These are phyloP conservation scores for Plectranthus barbatus DNA, from an alignment of 257 asterid species.

Conservation along the genomic window DNA sequence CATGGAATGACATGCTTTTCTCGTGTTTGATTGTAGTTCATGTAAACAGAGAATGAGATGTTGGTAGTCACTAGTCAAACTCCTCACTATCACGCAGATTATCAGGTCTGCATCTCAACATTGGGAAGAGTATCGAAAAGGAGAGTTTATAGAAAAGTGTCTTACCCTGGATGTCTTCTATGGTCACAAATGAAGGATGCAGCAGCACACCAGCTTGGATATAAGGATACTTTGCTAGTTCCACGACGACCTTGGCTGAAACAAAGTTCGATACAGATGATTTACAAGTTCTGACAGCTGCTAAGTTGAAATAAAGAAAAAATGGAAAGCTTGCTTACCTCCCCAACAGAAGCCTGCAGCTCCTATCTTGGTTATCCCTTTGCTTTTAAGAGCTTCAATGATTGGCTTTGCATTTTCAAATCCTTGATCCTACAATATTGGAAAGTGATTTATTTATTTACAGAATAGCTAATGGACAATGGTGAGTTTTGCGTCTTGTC, in stretches of 20 bases:
- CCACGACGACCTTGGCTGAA: conserved; percentile 65
- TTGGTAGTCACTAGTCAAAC: too few species aligned
- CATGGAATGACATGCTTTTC: not conserved
- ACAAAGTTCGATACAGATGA: not conserved
- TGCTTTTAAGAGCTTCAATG: conserved; percentile 49
- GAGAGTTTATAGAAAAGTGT: not conserved
- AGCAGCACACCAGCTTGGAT: conserved; percentile 53
- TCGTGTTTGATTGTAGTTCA: not conserved
- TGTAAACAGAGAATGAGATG: not conserved
- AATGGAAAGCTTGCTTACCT: conserved; percentile 18
- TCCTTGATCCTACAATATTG: conserved; percentile 34
- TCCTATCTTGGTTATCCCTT: conserved; percentile 48
- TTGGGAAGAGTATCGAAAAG: too few species aligned
- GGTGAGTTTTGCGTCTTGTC: not conserved
- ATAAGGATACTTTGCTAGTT: conserved; percentile 37
- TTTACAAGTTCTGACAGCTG: not conserved
- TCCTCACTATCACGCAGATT: too few species aligned
- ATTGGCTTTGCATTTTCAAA: conserved; percentile 52
- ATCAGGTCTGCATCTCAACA: too few species aligned
- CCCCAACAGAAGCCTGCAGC: conserved; percentile 77
- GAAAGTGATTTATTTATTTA: not conserved
- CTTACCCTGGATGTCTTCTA: conserved; percentile 54
- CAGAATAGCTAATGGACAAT: not conserved
- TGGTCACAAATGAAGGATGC: conserved; percentile 48
- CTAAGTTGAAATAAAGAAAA: not conserved